phyloP scores from a whole-genome alignment of 2,329 filamentous ascomycete species.

The Rhinocladiella mackenziei region DNA sequence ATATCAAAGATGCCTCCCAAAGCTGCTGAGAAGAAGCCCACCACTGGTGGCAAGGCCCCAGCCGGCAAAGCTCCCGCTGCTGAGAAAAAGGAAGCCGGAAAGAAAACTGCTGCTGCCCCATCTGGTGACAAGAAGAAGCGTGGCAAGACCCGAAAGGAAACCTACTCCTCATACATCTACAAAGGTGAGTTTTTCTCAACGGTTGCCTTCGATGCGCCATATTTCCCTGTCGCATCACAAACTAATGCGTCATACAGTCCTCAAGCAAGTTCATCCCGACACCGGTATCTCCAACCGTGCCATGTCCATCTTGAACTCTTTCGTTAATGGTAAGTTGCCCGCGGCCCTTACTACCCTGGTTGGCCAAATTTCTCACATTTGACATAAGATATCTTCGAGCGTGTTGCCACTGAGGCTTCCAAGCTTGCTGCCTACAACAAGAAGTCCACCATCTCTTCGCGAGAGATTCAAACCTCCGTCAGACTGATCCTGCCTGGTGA shows the following conservation, averaged over 20 bases:
- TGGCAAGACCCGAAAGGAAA: slow-evolving; percentile 99
- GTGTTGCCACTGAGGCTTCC: slow-evolving; percentile 95
- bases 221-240: slow-evolving; percentile 17
- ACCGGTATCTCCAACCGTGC: slow-evolving; percentile 99
- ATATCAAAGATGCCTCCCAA: slow-evolving; percentile 86
- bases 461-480: slow-evolving; percentile 99
- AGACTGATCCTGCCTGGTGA: slow-evolving; percentile 97
- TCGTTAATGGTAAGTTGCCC: slow-evolving; percentile 84
- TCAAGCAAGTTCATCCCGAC: slow-evolving; percentile 99
- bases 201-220: slow-evolving; percentile 15
- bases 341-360: slow-evolving; percentile 10
- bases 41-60: slow-evolving; percentile 85
- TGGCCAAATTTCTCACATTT: slow-evolving; percentile 6
- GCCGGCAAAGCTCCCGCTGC: slow-evolving; percentile 70
- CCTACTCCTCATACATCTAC: slow-evolving; percentile 99
- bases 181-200: slow-evolving; percentile 66
- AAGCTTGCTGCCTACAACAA: slow-evolving; percentile 99
- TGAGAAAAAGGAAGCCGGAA: slow-evolving; percentile 99
- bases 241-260: slow-evolving; percentile 60
- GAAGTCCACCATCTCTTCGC: slow-evolving; percentile 99
- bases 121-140: slow-evolving; percentile 99
- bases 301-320: slow-evolving; percentile 99
- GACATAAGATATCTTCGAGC: slow-evolving; percentile 91
- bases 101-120: slow-evolving; percentile 85
- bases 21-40: slow-evolving; percentile 96